A percentile compares a stretch with the other conserved stretches of the same genome.
Conservation (phyloP, 2,329 filamentous ascomycete species). For the Bimuria novae-zelandiae region DNA sequence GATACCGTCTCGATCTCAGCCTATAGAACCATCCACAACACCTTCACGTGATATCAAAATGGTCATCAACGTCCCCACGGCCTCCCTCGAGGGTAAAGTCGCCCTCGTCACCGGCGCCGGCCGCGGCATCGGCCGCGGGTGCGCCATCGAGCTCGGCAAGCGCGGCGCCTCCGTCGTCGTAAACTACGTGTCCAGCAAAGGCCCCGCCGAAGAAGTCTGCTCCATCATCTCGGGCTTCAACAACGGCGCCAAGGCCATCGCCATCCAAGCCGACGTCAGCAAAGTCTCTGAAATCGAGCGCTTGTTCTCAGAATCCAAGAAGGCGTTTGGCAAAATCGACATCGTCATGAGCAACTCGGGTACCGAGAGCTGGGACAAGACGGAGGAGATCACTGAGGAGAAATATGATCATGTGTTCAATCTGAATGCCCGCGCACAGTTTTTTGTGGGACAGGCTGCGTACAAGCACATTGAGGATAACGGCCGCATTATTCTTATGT, state of each 20-base stretch:
- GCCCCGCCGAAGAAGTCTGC: constrained; percentile 55
- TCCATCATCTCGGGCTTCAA: constrained; percentile 51
- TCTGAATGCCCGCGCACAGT: constrained; percentile 72
- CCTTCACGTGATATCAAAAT: constrained; percentile 36
- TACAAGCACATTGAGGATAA: constrained; percentile 72
- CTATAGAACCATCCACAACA: constrained; percentile 18
- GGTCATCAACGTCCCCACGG: constrained; percentile 52
- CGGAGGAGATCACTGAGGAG: constrained; percentile 70
- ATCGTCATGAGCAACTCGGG: constrained; percentile 60
- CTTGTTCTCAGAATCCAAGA: constrained; percentile 54
- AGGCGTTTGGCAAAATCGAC: constrained; percentile 50
- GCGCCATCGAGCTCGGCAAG: constrained; percentile 68
- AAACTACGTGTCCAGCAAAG: constrained; percentile 64
- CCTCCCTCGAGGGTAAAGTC: constrained; percentile 58
- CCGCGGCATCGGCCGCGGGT: constrained; percentile 69
- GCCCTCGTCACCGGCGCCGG: constrained; percentile 67
- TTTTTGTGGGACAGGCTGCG: constrained; percentile 77
- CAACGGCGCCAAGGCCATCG: constrained; percentile 58
- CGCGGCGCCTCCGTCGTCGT: constrained; percentile 68
- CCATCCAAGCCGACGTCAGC: constrained; percentile 64
- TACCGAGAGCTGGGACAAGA: constrained; percentile 69
- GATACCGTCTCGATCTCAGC: neutral
- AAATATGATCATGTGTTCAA: constrained; percentile 73
- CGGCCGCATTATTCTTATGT: constrained; percentile 76
- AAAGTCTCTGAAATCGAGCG: constrained; percentile 62